A percentile compares a stretch with the other conserved stretches of the same genome.
These are phyloP conservation scores for Sugiyamaella floridensis DNA, from an alignment of 805 yeast species.

Conservation along the genomic window DNA sequence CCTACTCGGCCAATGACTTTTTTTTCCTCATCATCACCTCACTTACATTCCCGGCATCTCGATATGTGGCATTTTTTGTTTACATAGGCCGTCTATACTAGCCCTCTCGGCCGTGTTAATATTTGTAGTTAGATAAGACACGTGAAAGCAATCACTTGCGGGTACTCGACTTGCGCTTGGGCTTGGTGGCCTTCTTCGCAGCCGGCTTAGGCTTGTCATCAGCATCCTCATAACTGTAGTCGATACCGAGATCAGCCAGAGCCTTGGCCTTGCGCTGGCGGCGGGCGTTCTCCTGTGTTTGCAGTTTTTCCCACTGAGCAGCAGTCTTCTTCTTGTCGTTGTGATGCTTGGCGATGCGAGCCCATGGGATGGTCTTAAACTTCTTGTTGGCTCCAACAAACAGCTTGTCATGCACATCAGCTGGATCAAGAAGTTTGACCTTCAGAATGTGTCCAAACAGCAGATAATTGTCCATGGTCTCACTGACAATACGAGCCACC, in stretches of 20 bases:
- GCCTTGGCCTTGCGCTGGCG: conserved; percentile 41
- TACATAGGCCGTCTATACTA: not conserved
- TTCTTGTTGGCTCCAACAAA: conserved; percentile 51
- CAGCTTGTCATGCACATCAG: conserved; percentile 39
- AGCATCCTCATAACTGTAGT: conserved; percentile 30
- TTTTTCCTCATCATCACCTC: not conserved
- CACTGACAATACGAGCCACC: conserved; percentile 84
- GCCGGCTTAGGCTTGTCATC: conserved; percentile 1
- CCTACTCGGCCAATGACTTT: not conserved
- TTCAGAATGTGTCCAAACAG: conserved; percentile 80
- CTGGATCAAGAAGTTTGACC: conserved; percentile 48
- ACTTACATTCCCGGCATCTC: not conserved
- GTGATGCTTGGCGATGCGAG: conserved; percentile 44
- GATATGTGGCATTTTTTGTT: not conserved
- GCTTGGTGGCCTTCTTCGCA: conserved; percentile 12
- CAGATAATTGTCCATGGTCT: conserved; percentile 92
- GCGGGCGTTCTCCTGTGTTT: conserved; percentile 39
- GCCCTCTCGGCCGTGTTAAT: not conserved
- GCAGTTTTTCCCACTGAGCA: conserved; percentile 50
- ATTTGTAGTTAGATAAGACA: not conserved
- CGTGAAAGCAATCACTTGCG: not conserved
- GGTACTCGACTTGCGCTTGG: conserved; percentile 7
- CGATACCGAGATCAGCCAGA: conserved; percentile 53
- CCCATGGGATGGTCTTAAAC: conserved; percentile 56
- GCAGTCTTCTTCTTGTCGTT: conserved; percentile 53